phyloP scores from a whole-genome alignment of 2,329 filamentous ascomycete species.

The Zasmidium citrigriseum region DNA sequence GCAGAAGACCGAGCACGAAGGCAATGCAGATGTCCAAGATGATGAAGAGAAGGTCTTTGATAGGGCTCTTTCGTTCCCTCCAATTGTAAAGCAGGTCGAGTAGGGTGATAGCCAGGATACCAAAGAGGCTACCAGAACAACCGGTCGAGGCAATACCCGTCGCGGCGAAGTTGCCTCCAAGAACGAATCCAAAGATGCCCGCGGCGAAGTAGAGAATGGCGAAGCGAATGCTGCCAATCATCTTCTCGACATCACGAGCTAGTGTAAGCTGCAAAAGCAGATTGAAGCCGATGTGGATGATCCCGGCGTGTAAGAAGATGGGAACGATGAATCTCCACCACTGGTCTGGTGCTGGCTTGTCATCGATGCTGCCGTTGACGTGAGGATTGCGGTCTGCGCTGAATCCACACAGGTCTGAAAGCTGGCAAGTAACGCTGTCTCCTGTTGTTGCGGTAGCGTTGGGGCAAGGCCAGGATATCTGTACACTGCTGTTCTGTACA shows the following conservation, averaged over 20 bases:
- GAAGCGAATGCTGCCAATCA: slow-evolving; percentile 86
- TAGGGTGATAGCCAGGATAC: slow-evolving; percentile 82
- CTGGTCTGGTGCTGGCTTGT: slow-evolving; percentile 74
- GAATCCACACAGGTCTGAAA: slow-evolving; percentile 84
- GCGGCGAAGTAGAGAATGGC: slow-evolving; percentile 85
- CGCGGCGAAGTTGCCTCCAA: slow-evolving; percentile 90
- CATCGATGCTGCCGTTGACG: slow-evolving; percentile 50
- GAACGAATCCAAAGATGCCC: slow-evolving; percentile 93
- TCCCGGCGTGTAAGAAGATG: slow-evolving; percentile 91
- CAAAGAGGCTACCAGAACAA: slow-evolving; percentile 87
- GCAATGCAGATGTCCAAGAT: slow-evolving; percentile 82
- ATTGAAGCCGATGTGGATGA: slow-evolving; percentile 96
- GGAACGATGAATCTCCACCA: slow-evolving; percentile 97
- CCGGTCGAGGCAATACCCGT: slow-evolving; percentile 78
- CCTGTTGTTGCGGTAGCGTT: slow-evolving; percentile 65
- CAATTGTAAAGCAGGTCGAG: slow-evolving; percentile 93
- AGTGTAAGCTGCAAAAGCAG: slow-evolving; percentile 87
- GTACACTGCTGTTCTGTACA: slow-evolving; percentile 53
- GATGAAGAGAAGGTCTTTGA: slow-evolving; percentile 85
- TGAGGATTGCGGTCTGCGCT: slow-evolving; percentile 69
- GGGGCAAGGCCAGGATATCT: slow-evolving; percentile 74
- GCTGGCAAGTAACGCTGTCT: slow-evolving; percentile 63
- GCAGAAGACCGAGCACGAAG: slow-evolving; percentile 87
- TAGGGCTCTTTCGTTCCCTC: slow-evolving; percentile 73
- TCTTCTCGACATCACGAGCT: slow-evolving; percentile 86